Conservation (phyloP, 2,329 filamentous ascomycete species). For the Xylariomycetidae sp. region DNA sequence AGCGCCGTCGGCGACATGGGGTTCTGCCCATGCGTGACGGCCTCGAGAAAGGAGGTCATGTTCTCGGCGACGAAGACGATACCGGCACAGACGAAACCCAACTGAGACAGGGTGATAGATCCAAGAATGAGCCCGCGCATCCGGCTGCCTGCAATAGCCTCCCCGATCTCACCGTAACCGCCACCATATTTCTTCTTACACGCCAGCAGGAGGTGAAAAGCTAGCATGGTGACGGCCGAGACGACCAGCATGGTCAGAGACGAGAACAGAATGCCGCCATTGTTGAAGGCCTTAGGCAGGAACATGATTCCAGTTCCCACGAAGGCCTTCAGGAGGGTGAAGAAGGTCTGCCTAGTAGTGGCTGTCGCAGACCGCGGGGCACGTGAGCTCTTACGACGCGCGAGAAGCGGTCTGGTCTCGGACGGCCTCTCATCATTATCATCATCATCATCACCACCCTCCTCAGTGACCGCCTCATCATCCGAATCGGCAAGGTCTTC, state of each 20-base stretch:
- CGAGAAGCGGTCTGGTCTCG: slow-evolving; percentile 60
- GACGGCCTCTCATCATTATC: slow-evolving; percentile 28
- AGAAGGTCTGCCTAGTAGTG: slow-evolving; percentile 68
- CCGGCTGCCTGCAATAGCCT: slow-evolving; percentile 57
- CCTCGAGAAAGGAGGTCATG: slow-evolving; percentile 60
- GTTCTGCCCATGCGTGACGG: slow-evolving; percentile 46
- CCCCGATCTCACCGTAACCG: slow-evolving; percentile 71
- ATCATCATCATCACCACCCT: slow-evolving; percentile 40
- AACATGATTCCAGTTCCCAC: slow-evolving; percentile 81
- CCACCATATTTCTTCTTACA: slow-evolving; percentile 62
- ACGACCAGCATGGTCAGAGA: slow-evolving; percentile 62
- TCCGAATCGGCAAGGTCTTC: slow-evolving; percentile 60
- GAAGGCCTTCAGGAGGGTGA: slow-evolving; percentile 74
- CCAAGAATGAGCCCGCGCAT: slow-evolving; percentile 63
- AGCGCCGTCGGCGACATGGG: slow-evolving; percentile 53
- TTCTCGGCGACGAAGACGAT: slow-evolving; percentile 77
- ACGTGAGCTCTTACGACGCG: slow-evolving; percentile 48
- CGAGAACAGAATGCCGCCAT: slow-evolving; percentile 73
- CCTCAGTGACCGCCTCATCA: slow-evolving; percentile 54
- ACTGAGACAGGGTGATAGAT: slow-evolving; percentile 69
- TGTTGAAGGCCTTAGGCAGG: slow-evolving; percentile 69
- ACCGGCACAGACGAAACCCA: slow-evolving; percentile 74
- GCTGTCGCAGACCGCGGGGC: slow-evolving; percentile 53
- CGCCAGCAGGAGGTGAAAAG: slow-evolving; percentile 67
- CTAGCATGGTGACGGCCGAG: slow-evolving; percentile 62